Evolutionary conservation across 106 monocot species (phyloP), one percentile per base, ranked within the genome.

Genomic region (Allium sativum): DNA sequence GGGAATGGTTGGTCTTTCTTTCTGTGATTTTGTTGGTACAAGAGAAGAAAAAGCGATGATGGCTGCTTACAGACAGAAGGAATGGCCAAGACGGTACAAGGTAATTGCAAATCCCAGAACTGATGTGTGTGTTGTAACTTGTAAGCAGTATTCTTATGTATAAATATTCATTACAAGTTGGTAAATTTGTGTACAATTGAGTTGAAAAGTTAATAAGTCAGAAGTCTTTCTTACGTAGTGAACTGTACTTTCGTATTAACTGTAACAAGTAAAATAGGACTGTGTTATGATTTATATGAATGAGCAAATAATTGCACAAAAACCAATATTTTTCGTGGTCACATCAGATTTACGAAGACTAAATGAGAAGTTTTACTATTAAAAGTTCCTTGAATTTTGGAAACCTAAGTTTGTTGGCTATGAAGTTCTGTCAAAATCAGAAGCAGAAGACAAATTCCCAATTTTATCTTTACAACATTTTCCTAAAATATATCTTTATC

Each of bases 21-120:
- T 96, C 48, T 96, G 95, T 69, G 95, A 96, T 76, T 96, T 96
- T 91, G 90, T 90, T 68, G 95, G 90, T 18, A 90, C 95, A 51
- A 90, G 95, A 75, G 90, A 87, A 22, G 95, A 96, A 71, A 96
- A 96, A 73, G 84, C 79, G 54, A 90, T 96, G 90, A 90, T 96
- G 87, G 90, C 95, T 48, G 73, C 82, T 45, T 96, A 96, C 68
- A 77, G 95, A 62, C 81, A 90, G 77, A 87, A 90, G 51, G 90
- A 96, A 78, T 96, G 95, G 95, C 95, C 95, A 18, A 83, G 90
- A 56, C 83, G 95, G 42, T 96, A 82, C 68, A 96, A 84, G 90
- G 95, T 96, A 20, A 55, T 58, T 67, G 17, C 41, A 12, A 46
- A 65, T 9, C 8, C 18, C 6, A 44, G 45, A 18, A 44, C 59